Evolutionary conservation across 495 filamentous ascomycete species (phyloP).

Genomic region (Talaromyces thailandensis): DNA sequence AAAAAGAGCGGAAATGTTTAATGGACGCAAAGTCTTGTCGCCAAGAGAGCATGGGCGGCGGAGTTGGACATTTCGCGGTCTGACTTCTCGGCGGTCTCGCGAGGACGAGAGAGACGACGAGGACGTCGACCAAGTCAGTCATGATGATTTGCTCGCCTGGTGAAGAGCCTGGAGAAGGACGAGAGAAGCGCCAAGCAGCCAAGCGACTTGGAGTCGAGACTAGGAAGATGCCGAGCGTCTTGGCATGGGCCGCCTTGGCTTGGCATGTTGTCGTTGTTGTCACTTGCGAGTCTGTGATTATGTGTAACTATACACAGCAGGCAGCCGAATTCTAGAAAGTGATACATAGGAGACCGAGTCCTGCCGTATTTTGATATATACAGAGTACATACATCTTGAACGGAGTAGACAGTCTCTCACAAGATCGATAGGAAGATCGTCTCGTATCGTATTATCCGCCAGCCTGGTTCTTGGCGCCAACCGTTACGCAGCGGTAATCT

Average conservation of each 20-base stretch:
- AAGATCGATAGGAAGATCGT: neutral
- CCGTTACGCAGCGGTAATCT: neutral
- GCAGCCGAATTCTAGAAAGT: no score
- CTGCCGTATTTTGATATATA: neutral
- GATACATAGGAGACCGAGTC: no score
- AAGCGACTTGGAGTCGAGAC: neutral
- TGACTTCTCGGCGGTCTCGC: neutral
- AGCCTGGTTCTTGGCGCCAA: neutral
- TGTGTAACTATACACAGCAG: no score
- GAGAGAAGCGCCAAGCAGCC: slow-evolving; percentile 1
- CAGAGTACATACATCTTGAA: neutral
- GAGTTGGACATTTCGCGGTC: neutral
- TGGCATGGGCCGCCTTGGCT: neutral
- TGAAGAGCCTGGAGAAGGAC: neutral
- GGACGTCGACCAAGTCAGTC: no score
- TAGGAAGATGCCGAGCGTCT: neutral
- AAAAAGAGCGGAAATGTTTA: neutral
- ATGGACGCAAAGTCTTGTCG: neutral
- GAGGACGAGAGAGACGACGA: neutral
- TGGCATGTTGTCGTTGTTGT: neutral
- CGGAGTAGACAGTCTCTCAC: neutral
- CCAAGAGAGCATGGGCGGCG: slow-evolving; percentile 3
- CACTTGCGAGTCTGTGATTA: no score
- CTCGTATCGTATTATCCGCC: neutral
- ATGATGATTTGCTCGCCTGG: neutral